These are phyloP conservation scores for Pseudonitzschia delicatissima DNA, from an alignment of 108 stramenopile genomes.

Conservation along the genomic window DNA sequence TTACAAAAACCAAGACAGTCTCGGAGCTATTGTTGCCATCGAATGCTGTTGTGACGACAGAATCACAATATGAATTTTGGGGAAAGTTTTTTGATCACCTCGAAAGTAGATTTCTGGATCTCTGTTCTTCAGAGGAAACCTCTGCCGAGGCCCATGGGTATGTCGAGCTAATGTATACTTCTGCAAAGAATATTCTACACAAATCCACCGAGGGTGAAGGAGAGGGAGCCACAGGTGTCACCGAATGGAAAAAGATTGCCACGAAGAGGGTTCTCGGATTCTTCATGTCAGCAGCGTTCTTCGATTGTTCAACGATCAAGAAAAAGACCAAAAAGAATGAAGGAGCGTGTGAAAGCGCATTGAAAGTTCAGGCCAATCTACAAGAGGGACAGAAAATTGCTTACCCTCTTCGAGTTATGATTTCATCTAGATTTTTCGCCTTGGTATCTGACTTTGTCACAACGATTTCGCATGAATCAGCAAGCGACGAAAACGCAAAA, in stretches of 20 bases:
- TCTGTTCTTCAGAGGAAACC: slow-evolving; percentile 17
- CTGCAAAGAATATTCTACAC: slow-evolving; percentile 36
- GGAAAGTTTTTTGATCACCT: slow-evolving; percentile 25
- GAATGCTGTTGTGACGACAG: not conserved
- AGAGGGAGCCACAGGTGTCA: not conserved
- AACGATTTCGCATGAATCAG: slow-evolving; percentile 20
- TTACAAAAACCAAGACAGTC: slow-evolving; percentile 65
- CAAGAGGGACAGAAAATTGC: slow-evolving; percentile 20
- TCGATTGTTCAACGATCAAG: slow-evolving; percentile 49
- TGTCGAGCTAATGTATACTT: slow-evolving; percentile 40
- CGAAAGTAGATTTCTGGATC: slow-evolving; percentile 19
- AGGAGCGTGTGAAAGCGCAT: slow-evolving; percentile 32
- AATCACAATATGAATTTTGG: slow-evolving; percentile 27
- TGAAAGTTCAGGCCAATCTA: slow-evolving; percentile 34
- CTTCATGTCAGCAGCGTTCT: slow-evolving; percentile 72
- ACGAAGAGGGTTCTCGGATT: slow-evolving; percentile 44
- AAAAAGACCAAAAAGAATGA: slow-evolving; percentile 41
- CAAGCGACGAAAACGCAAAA: slow-evolving; percentile 21
- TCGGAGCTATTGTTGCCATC: slow-evolving; percentile 41
- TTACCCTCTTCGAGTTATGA: slow-evolving; percentile 40
- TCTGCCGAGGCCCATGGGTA: slow-evolving; percentile 34
- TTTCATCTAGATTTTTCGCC: slow-evolving; percentile 73
- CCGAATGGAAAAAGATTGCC: slow-evolving; percentile 27
- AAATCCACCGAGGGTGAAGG: slow-evolving; percentile 4
- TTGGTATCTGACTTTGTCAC: slow-evolving; percentile 51